Evolutionary conservation across 768 basidiomycete genomes (phyloP).

Genomic region (Sporobolomyces pararoseus): DNA sequence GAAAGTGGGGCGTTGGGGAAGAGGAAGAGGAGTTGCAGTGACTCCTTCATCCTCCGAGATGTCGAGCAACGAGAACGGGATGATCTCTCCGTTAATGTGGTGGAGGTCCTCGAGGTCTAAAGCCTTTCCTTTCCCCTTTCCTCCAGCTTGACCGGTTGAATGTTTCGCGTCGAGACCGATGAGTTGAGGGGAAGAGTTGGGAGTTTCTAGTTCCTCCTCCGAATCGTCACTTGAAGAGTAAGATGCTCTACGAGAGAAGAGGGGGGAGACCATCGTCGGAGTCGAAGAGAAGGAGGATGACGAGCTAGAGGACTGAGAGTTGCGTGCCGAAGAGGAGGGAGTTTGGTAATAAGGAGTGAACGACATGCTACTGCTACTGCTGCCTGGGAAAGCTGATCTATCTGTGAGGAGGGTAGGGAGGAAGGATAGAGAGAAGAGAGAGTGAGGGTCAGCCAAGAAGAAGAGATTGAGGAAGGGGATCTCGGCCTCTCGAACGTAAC

Average conservation of each 20-base stretch:
- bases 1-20: conserved; percentile 9
- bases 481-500: background rate
- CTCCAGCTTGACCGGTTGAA: background rate
- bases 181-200: conserved; percentile 11
- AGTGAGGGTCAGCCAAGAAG: background rate
- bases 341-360: background rate
- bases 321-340: conserved; percentile 3
- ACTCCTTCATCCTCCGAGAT: background rate
- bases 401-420: background rate
- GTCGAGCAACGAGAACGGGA: conserved; percentile 13
- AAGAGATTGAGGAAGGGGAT: background rate
- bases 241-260: conserved; percentile 1
- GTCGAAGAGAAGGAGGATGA: background rate
- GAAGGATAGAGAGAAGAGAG: background rate
- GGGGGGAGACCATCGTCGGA: background rate
- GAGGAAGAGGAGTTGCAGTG: background rate
- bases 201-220: conserved; percentile 19
- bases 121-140: conserved; percentile 25
- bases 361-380: background rate
- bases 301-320: conserved; percentile 6
- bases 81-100: conserved; percentile 11
- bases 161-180: background rate
- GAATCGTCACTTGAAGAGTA: conserved; percentile 6
- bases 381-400: conserved; percentile 8
- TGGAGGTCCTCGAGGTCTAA: conserved; percentile 3